A percentile compares a stretch with the other conserved stretches of the same genome.
phyloP scores from a whole-genome alignment of 257 asterid species.

The Thymus quinquecostatus region DNA sequence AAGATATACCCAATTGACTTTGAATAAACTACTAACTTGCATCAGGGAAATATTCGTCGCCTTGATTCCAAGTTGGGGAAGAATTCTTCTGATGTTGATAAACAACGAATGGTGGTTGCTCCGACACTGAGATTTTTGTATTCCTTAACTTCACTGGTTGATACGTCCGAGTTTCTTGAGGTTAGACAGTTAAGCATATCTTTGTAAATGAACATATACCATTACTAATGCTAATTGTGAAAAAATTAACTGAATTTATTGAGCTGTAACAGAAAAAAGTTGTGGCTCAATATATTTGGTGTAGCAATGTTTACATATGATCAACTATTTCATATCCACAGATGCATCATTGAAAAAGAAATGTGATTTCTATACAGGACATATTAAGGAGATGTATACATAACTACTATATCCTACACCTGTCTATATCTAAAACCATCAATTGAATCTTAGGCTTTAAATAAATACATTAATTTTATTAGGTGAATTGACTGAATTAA shows the following conservation, averaged over 20 bases:
- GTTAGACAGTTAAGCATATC: conserved; percentile 43
- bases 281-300: not conserved
- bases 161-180: conserved; percentile 88
- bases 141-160: conserved; percentile 83
- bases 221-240: not conserved
- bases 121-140: conserved; percentile 78
- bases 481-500: not conserved
- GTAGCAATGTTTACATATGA: not conserved
- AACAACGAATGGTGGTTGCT: conserved; percentile 73
- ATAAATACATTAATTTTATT: not conserved
- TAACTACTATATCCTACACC: not conserved
- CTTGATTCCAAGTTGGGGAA: conserved; percentile 60
- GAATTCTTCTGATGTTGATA: conserved; percentile 65
- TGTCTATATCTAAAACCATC: conserved; percentile 1
- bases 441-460: not conserved
- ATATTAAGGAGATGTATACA: not conserved
- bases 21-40: conserved; percentile 25
- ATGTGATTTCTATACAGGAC: not conserved
- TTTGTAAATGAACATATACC: conserved; percentile 5
- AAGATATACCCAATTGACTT: conserved; percentile 12
- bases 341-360: not conserved
- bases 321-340: not conserved
- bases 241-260: not conserved
- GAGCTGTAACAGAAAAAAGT: not conserved
- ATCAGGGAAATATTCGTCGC: conserved; percentile 64